These are phyloP conservation scores for Fusarium vanettenii DNA, from an alignment of 2,329 filamentous ascomycete species.

Conservation along the genomic window DNA sequence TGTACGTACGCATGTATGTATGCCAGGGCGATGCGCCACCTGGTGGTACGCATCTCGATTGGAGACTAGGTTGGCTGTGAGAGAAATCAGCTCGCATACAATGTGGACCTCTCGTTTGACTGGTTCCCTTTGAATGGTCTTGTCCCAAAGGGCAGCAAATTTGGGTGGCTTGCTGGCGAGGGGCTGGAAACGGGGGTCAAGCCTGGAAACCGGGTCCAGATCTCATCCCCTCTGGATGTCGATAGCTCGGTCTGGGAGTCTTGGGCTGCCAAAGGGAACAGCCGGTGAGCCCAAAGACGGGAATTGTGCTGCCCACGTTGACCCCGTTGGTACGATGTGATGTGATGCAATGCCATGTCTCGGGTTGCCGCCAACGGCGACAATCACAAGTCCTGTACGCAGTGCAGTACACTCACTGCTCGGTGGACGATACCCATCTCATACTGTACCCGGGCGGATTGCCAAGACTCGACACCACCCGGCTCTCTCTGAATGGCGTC, in stretches of 20 bases:
- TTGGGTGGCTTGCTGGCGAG: constrained; percentile 43
- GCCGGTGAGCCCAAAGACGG: constrained; percentile 15
- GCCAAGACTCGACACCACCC: constrained; percentile 24
- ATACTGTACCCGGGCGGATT: constrained; percentile 13
- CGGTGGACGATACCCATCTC: background rate
- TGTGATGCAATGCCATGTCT: constrained; percentile 36
- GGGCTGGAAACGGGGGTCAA: constrained; percentile 37
- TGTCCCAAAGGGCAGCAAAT: constrained; percentile 34
- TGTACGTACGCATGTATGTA: background rate
- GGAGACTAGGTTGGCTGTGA: background rate
- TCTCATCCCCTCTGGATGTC: constrained; percentile 22
- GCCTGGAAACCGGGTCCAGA: constrained; percentile 13
- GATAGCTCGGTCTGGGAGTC: background rate
- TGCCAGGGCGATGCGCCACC: constrained; percentile 24
- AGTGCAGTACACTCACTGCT: background rate
- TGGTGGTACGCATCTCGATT: constrained; percentile 9
- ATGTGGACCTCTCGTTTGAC: constrained; percentile 1
- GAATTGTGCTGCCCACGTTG: constrained; percentile 6
- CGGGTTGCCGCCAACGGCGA: constrained; percentile 27
- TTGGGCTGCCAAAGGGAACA: constrained; percentile 22
- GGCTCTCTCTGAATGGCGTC: constrained; percentile 12
- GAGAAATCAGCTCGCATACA: background rate
- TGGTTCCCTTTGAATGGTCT: constrained; percentile 13
- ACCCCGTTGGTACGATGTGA: constrained; percentile 26
- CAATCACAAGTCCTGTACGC: background rate